Conservation (phyloP, 208 protist genomes). For the Leishmania aethiopica region DNA sequence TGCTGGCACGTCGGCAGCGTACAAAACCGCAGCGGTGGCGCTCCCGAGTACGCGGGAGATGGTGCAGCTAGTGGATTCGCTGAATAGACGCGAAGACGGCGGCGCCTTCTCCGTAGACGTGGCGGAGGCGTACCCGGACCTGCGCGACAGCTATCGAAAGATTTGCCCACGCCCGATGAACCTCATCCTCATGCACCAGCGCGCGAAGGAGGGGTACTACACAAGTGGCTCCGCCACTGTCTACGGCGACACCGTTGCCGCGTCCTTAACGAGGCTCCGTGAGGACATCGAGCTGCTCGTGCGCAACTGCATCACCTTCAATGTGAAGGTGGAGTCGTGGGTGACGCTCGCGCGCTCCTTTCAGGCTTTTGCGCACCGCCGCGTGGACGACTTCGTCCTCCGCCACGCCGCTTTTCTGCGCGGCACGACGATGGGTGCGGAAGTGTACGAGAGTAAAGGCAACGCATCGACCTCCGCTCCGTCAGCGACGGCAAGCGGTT, state of each 20-base stretch:
- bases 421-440: constrained; percentile 61
- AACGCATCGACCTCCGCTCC: neutral
- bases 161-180: constrained; percentile 84
- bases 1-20: neutral
- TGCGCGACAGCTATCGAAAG: constrained; percentile 62
- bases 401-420: constrained; percentile 53
- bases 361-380: constrained; percentile 70
- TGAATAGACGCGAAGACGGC: constrained; percentile 74
- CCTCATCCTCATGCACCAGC: constrained; percentile 64
- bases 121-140: constrained; percentile 69
- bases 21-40: neutral
- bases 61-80: constrained; percentile 53
- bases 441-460: constrained; percentile 10
- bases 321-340: constrained; percentile 65
- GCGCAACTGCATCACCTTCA: constrained; percentile 85
- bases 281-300: constrained; percentile 86
- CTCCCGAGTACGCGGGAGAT: constrained; percentile 34
- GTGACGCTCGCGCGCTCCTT: constrained; percentile 71
- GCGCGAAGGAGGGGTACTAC: constrained; percentile 69
- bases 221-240: constrained; percentile 20
- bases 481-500: neutral
- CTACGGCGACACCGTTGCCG: constrained; percentile 61
- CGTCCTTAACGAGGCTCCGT: constrained; percentile 59
- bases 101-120: constrained; percentile 84
- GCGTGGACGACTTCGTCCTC: constrained; percentile 82